Percentiles rank a stretch among this genome's conserved stretches.
Conservation (phyloP, 495 filamentous ascomycete genomes). For the Barbatosphaeria neglecta region DNA sequence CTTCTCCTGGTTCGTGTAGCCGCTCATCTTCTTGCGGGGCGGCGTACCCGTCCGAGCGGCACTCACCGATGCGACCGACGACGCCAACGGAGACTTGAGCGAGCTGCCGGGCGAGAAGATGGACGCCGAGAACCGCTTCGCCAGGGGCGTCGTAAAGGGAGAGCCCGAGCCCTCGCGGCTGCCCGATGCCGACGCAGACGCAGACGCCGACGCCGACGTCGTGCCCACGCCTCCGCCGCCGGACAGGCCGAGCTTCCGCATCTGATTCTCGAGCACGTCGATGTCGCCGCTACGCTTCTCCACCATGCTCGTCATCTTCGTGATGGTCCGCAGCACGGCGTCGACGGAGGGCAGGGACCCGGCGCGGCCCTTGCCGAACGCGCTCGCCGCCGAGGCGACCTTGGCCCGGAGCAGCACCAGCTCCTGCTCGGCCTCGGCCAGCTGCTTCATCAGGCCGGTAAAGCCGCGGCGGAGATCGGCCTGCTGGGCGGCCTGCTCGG, state of each 20-base stretch:
- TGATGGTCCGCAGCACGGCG: slow-evolving; percentile 79
- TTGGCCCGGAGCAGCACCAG: slow-evolving; percentile 73
- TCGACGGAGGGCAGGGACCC: slow-evolving; percentile 68
- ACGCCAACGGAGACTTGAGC: slow-evolving; percentile 35
- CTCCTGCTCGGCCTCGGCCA: slow-evolving; percentile 69
- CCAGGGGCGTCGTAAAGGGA: slow-evolving; percentile 52
- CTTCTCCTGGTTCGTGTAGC: slow-evolving; percentile 41
- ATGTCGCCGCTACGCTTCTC: slow-evolving; percentile 78
- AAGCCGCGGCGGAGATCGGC: slow-evolving; percentile 65
- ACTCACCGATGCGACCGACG: slow-evolving; percentile 32
- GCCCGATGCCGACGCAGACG: slow-evolving; percentile 16
- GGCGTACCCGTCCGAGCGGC: slow-evolving; percentile 22
- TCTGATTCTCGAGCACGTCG: slow-evolving; percentile 75
- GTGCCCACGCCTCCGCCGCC: slow-evolving; percentile 15
- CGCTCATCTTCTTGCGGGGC: slow-evolving; percentile 43
- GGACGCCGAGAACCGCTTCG: slow-evolving; percentile 23
- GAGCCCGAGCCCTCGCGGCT: slow-evolving; percentile 47
- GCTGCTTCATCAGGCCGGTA: slow-evolving; percentile 53
- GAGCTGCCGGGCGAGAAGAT: slow-evolving; percentile 47
- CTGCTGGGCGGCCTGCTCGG: slow-evolving; percentile 72
- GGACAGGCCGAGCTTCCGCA: slow-evolving; percentile 56
- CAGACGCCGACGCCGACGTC: too few relatives aligned
- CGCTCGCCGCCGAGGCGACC: slow-evolving; percentile 46
- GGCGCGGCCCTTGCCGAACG: slow-evolving; percentile 28
- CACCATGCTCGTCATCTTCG: slow-evolving; percentile 83